These are phyloP conservation scores for Trypanosoma melophagium DNA, from an alignment of 208 protist species.

Conservation along the genomic window DNA sequence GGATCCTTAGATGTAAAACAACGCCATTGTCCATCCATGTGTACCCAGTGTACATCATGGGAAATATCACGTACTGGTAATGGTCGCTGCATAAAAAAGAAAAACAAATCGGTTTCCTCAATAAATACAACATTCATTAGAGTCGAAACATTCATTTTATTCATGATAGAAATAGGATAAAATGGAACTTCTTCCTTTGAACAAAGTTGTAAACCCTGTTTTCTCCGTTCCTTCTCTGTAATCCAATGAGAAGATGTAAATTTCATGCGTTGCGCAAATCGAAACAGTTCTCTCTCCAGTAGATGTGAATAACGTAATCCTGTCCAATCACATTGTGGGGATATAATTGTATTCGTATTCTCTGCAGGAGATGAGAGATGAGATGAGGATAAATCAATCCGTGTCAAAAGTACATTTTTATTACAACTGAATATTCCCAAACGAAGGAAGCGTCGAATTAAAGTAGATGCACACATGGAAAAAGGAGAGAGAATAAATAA, in stretches of 20 bases:
- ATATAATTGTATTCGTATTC: neutral
- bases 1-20: neutral
- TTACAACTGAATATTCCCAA: too few relatives aligned
- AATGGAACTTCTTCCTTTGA: slow-evolving; percentile 9
- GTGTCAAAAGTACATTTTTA: too few relatives aligned
- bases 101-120: slow-evolving; percentile 66
- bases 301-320: slow-evolving; percentile 8
- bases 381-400: too few relatives aligned
- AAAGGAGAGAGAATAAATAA: too few relatives aligned
- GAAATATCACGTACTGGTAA: slow-evolving; percentile 10
- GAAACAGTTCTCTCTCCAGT: slow-evolving; percentile 3
- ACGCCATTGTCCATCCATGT: slow-evolving; percentile 22
- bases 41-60: slow-evolving; percentile 23
- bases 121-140: slow-evolving; percentile 57
- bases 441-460: too few relatives aligned
- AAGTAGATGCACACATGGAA: too few relatives aligned
- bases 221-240: slow-evolving; percentile 12
- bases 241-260: slow-evolving; percentile 22
- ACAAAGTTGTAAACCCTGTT: neutral
- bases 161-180: neutral
- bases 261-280: slow-evolving; percentile 11
- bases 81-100: slow-evolving; percentile 45
- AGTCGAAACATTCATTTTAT: neutral
- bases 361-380: too few relatives aligned
- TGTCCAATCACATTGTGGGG: neutral